phyloP scores from a whole-genome alignment of 2,329 filamentous ascomycete genomes.

The Sporothrix brasiliensis region DNA sequence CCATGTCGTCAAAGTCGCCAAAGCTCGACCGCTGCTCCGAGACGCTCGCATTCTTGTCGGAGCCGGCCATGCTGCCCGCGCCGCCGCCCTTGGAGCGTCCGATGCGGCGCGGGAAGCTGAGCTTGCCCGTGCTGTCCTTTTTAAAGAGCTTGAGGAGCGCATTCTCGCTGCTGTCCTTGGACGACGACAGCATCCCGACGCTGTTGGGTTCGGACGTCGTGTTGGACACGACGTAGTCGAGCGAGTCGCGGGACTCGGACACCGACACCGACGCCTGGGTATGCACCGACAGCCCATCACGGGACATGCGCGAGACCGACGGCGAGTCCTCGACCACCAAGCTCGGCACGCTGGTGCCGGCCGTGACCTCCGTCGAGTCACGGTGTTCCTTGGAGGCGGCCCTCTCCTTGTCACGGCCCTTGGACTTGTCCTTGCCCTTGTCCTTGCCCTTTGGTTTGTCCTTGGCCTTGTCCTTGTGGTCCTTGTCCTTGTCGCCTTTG shows the following conservation, averaged over 20 bases:
- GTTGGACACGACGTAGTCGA: slow-evolving; percentile 60
- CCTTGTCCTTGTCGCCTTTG: slow-evolving; percentile 49
- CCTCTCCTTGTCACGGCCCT: slow-evolving; percentile 45
- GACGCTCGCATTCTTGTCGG: slow-evolving; percentile 57
- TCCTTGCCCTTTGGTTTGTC: slow-evolving; percentile 44
- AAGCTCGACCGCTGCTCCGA: slow-evolving; percentile 59
- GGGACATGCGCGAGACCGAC: slow-evolving; percentile 57
- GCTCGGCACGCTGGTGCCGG: slow-evolving; percentile 46
- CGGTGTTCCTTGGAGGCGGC: slow-evolving; percentile 39
- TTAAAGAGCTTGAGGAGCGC: slow-evolving; percentile 67
- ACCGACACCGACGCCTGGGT: slow-evolving; percentile 61
- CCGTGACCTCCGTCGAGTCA: slow-evolving; percentile 32
- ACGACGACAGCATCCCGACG: slow-evolving; percentile 47
- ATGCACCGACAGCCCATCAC: slow-evolving; percentile 60
- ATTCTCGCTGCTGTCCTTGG: slow-evolving; percentile 50
- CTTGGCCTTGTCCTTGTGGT: slow-evolving; percentile 45
- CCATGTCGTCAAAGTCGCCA: slow-evolving; percentile 58
- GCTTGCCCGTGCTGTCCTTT: slow-evolving; percentile 68
- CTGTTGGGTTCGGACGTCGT: slow-evolving; percentile 57
- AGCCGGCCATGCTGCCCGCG: slow-evolving; percentile 57
- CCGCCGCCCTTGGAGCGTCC: slow-evolving; percentile 51
- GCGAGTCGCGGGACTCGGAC: slow-evolving; percentile 63
- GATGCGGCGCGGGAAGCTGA: slow-evolving; percentile 61
- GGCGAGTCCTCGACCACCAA: slow-evolving; percentile 51
- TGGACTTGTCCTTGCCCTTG: slow-evolving; percentile 47